These are phyloP conservation scores for Penicillium olsonii DNA, from an alignment of 2,329 filamentous ascomycete species.

Conservation along the genomic window DNA sequence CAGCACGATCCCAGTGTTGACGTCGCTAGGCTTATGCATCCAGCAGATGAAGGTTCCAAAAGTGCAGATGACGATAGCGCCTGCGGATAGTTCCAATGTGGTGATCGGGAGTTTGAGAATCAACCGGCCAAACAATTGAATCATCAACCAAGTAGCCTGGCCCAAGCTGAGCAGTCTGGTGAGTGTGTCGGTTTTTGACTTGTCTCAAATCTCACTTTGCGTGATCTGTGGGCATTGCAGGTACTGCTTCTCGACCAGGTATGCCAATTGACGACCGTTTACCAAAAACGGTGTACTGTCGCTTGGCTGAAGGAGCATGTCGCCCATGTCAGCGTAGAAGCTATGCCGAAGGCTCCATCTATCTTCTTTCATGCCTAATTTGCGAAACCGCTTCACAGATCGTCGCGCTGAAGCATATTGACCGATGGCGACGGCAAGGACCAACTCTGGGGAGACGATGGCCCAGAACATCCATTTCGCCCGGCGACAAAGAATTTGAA, in stretches of 20 bases:
- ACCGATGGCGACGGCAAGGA: neutral
- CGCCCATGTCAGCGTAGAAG: neutral
- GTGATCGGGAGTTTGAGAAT: neutral
- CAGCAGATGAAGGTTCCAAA: neutral
- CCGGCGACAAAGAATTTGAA: neutral
- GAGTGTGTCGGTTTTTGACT: neutral
- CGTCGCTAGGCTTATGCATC: conserved; percentile 2
- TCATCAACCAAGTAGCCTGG: neutral
- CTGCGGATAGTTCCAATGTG: neutral
- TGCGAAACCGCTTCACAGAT: neutral
- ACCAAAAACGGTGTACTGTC: neutral
- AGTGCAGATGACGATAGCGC: neutral
- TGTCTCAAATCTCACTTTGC: neutral
- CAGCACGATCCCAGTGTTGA: neutral
- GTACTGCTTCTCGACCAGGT: neutral
- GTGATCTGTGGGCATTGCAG: neutral
- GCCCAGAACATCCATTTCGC: conserved; percentile 3
- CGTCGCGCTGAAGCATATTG: neutral
- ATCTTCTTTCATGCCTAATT: neutral
- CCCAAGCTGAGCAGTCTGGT: neutral
- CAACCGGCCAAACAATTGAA: neutral
- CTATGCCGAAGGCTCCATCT: neutral
- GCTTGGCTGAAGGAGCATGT: neutral
- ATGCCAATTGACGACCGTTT: neutral
- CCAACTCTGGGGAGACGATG: neutral